Conservation (phyloP, 2,329 filamentous ascomycete genomes). For the Trichoderma oligosporum region DNA sequence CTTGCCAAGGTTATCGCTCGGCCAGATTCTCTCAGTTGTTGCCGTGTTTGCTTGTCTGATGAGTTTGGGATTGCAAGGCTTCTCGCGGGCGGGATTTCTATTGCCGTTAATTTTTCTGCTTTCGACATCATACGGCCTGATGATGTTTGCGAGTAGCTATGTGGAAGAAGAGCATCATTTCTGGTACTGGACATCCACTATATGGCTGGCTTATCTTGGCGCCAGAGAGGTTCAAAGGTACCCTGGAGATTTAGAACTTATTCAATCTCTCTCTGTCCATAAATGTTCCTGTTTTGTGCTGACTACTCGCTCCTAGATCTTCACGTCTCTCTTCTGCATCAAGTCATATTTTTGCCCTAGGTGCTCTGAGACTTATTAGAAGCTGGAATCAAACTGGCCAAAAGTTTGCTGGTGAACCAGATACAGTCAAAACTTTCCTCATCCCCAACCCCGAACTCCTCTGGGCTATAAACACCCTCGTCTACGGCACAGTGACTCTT, state of each 20-base stretch:
- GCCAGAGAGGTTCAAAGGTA: constrained; percentile 45
- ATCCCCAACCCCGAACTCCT: constrained; percentile 60
- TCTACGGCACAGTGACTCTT: constrained; percentile 61
- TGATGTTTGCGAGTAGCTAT: constrained; percentile 98
- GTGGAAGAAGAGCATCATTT: constrained; percentile 98
- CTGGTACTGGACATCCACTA: constrained; percentile 86
- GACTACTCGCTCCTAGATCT: constrained; percentile 24
- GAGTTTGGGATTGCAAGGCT: constrained; percentile 20
- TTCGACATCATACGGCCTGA: constrained; percentile 64
- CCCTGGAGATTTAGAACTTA: no score
- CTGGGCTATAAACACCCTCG: constrained; percentile 67
- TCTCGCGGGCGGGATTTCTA: constrained; percentile 24
- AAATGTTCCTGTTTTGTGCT: background rate
- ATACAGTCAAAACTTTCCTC: constrained; percentile 74
- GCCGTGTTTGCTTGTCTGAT: constrained; percentile 28
- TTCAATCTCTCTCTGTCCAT: fast-evolving
- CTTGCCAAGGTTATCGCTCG: constrained; percentile 55
- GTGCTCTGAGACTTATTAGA: constrained; percentile 62
- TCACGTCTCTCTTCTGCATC: constrained; percentile 32
- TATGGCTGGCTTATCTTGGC: constrained; percentile 60
- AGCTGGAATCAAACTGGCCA: constrained; percentile 97
- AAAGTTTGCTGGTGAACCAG: constrained; percentile 86
- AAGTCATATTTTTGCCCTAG: constrained; percentile 46
- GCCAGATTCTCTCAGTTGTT: constrained; percentile 37
- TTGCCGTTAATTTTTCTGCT: constrained; percentile 48